phyloP scores from a whole-genome alignment of 129 eudicot species.

The Saposhnikovia divaricata region DNA sequence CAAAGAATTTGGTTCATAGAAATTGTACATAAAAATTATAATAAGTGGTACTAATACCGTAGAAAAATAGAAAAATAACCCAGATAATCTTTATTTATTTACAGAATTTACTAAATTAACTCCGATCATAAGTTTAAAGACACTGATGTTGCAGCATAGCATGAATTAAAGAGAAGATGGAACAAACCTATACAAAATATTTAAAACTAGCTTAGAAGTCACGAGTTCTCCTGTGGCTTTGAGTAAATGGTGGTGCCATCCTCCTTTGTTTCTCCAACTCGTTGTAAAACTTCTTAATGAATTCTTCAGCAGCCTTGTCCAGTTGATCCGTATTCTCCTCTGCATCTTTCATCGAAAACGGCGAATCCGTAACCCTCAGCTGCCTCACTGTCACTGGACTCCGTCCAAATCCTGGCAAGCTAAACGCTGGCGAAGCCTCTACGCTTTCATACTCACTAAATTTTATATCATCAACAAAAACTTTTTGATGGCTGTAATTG shows the following conservation, averaged over 20 bases:
- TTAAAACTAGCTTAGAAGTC: no score
- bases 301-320: constrained; percentile 70
- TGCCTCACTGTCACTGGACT: constrained; percentile 40
- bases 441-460: constrained; percentile 12
- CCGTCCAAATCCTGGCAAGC: constrained; percentile 50
- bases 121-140: no score
- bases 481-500: constrained; percentile 25
- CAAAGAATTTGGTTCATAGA: no score
- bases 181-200: no score
- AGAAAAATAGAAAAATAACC: no score
- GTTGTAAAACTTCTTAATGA: constrained; percentile 57
- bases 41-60: no score
- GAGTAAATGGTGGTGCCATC: constrained; percentile 31
- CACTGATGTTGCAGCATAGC: no score
- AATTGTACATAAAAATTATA: no score
- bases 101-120: no score
- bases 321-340: constrained; percentile 43
- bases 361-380: constrained; percentile 74
- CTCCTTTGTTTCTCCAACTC: constrained; percentile 54
- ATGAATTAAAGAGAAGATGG: no score
- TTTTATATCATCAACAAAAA: constrained; percentile 2
- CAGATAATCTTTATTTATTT: no score
- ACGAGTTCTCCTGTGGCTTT: neutral
- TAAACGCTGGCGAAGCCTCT: constrained; percentile 30
- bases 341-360: constrained; percentile 43